Percentiles rank a stretch among this genome's conserved stretches.
phyloP scores from a whole-genome alignment of 208 protist species.

The Trypanosoma vivax region DNA sequence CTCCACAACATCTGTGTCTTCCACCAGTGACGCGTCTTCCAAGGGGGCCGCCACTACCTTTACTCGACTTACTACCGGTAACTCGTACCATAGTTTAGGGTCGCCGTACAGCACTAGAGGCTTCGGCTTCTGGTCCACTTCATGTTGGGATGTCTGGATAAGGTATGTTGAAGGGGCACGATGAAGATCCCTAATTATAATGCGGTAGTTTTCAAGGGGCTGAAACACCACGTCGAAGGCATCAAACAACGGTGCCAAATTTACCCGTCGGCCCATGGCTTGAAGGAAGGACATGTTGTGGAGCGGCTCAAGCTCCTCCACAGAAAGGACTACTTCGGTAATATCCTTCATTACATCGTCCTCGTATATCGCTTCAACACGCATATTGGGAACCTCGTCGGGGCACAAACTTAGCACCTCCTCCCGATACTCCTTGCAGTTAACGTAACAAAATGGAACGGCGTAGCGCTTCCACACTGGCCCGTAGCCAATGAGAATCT shows the following conservation, averaged over 20 bases:
- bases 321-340: slow-evolving; percentile 68
- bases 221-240: slow-evolving; percentile 74
- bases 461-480: slow-evolving; percentile 83
- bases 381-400: slow-evolving; percentile 79
- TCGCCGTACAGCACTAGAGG: slow-evolving; percentile 74
- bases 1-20: too few species aligned
- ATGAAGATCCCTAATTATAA: slow-evolving; percentile 67
- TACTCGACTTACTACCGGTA: slow-evolving; percentile 52
- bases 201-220: slow-evolving; percentile 76
- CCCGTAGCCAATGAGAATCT: slow-evolving; percentile 73
- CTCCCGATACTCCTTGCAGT: slow-evolving; percentile 66
- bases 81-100: slow-evolving; percentile 59
- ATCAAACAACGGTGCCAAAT: slow-evolving; percentile 76
- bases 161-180: slow-evolving; percentile 56
- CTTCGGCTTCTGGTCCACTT: slow-evolving; percentile 63
- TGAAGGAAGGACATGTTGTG: slow-evolving; percentile 61
- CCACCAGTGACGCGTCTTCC: neutral
- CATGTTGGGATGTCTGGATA: slow-evolving; percentile 56
- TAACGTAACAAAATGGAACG: slow-evolving; percentile 73
- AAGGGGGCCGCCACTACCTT: slow-evolving; percentile 13
- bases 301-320: slow-evolving; percentile 68
- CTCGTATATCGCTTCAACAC: slow-evolving; percentile 74
- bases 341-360: slow-evolving; percentile 84
- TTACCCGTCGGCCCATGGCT: slow-evolving; percentile 66
- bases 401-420: slow-evolving; percentile 79